A percentile compares a stretch with the other conserved stretches of the same genome.
Conservation (phyloP, 208 protist species). For the Trichomonas vaginalis region DNA sequence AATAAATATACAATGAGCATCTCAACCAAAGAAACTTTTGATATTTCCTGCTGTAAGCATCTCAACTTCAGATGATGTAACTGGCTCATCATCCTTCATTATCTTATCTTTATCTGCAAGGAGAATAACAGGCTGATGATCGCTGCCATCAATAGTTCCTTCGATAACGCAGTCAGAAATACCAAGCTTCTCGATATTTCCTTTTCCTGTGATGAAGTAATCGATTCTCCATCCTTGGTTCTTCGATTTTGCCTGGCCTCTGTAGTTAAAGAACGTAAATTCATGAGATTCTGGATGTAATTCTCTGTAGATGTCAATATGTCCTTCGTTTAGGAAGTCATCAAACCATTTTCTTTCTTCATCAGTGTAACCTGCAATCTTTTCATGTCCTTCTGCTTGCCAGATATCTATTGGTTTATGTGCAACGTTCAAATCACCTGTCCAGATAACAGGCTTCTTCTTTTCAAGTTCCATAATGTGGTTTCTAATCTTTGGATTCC, state of each 20-base stretch:
- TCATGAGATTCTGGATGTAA: background rate
- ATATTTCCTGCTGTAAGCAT: background rate
- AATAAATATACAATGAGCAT: too few relatives aligned
- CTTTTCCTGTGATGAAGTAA: background rate
- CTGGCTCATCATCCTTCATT: background rate
- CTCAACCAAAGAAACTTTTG: background rate
- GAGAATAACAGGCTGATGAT: background rate
- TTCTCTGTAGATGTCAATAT: background rate
- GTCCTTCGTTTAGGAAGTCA: background rate
- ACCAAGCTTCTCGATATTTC: background rate
- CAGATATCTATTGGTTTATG: background rate
- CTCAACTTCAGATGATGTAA: background rate
- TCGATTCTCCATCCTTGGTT: slow-evolving; percentile 15
- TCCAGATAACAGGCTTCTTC: slow-evolving; percentile 16
- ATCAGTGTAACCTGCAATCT: background rate
- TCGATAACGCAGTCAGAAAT: background rate
- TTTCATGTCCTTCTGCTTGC: background rate
- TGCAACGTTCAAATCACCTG: slow-evolving; percentile 20
- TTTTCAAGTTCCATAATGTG: background rate
- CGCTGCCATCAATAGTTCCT: background rate
- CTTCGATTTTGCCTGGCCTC: background rate
- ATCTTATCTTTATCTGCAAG: background rate
- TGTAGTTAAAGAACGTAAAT: slow-evolving; percentile 3
- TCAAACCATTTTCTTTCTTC: background rate
- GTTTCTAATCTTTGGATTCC: background rate